These are phyloP conservation scores for Umbilicus rupestris DNA, from an alignment of 164 flowering plant species.

Conservation along the genomic window DNA sequence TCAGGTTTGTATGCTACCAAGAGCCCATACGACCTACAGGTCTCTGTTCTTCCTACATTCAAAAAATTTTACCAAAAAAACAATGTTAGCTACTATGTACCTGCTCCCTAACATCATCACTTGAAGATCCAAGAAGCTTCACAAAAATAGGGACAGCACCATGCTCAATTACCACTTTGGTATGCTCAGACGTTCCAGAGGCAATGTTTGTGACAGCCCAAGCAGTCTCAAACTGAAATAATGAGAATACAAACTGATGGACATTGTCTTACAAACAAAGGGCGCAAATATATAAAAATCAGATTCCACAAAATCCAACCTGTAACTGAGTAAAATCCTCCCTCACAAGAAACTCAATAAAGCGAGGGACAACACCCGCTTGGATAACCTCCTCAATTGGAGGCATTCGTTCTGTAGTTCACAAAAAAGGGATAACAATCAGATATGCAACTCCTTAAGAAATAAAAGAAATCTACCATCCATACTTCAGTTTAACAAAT, in stretches of 20 bases:
- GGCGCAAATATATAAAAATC: too few relatives aligned
- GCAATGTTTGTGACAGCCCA: conserved; percentile 12
- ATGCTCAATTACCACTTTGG: conserved; percentile 10
- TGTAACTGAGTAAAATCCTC: conserved; percentile 11
- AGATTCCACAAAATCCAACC: conserved; percentile 2
- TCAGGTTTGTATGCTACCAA: too few relatives aligned
- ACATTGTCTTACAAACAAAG: too few relatives aligned
- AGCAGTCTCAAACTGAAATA: conserved; percentile 7
- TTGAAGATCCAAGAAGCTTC: conserved; percentile 9
- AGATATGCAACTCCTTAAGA: neutral
- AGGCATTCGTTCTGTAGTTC: conserved; percentile 7
- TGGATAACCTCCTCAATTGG: conserved; percentile 13
- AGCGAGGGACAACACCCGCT: conserved; percentile 9
- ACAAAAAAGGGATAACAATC: neutral
- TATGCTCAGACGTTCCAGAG: conserved; percentile 10
- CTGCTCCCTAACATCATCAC: conserved; percentile 12
- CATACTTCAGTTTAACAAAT: too few relatives aligned
- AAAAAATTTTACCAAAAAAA: neutral
- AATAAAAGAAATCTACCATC: too few relatives aligned
- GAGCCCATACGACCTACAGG: too few relatives aligned
- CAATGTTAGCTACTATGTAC: neutral
- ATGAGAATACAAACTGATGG: too few relatives aligned
- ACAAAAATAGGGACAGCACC: conserved; percentile 11
- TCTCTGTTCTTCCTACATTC: conserved; percentile 1
- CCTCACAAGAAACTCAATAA: conserved; percentile 12